Evolutionary conservation across 305 asterid species (phyloP).

Genomic region (Plantago coronopus): DNA sequence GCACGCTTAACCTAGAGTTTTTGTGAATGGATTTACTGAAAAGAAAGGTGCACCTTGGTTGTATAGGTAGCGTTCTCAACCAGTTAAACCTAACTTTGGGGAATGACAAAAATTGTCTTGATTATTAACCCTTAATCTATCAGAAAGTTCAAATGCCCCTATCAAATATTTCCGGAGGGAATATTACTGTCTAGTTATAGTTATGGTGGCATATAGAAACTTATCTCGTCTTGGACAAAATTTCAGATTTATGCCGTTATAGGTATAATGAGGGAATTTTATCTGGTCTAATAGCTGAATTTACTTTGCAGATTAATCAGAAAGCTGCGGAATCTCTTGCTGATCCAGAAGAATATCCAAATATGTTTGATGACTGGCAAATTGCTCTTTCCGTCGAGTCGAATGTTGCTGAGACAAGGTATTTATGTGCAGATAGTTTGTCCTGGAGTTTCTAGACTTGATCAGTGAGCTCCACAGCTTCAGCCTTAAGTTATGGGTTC

Average conservation of each 20-base stretch:
- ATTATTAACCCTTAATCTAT: too few species aligned
- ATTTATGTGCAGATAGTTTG: slow-evolving; percentile 19
- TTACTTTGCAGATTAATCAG: slow-evolving; percentile 61
- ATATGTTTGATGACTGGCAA: slow-evolving; percentile 97
- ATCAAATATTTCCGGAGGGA: neutral
- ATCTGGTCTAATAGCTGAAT: slow-evolving; percentile 7
- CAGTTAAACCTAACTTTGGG: too few species aligned
- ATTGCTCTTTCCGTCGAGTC: slow-evolving; percentile 84
- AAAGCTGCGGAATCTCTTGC: slow-evolving; percentile 99
- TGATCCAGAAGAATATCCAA: slow-evolving; percentile 96
- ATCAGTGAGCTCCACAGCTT: neutral
- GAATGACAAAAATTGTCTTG: too few species aligned
- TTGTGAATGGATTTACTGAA: too few species aligned
- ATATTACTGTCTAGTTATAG: slow-evolving; percentile 2
- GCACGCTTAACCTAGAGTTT: too few species aligned
- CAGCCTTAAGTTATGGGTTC: neutral
- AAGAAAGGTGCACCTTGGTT: too few species aligned
- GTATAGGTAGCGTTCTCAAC: too few species aligned
- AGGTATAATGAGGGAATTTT: slow-evolving; percentile 9
- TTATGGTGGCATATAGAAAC: neutral
- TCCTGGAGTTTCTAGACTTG: slow-evolving; percentile 12
- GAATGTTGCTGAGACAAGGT: slow-evolving; percentile 72
- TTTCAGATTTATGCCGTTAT: neutral
- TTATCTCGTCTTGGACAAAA: neutral
- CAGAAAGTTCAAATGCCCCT: too few species aligned